Evolutionary conservation across 139 green algal species (phyloP).

Genomic region (Haematococcus sp.): DNA sequence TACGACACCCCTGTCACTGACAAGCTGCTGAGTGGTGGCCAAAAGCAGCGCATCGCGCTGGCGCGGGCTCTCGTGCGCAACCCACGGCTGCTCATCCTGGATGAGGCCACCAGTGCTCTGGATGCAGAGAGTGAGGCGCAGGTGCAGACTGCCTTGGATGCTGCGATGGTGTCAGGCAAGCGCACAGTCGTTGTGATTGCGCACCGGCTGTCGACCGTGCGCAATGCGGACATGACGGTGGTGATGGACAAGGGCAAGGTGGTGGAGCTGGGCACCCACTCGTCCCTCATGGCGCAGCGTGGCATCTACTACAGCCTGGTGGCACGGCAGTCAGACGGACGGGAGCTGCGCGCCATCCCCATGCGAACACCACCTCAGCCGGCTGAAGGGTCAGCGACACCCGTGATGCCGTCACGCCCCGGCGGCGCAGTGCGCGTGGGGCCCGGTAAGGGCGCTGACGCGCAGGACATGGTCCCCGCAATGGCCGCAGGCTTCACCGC

Average conservation of each 20-base stretch:
- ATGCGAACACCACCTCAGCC: too few relatives aligned
- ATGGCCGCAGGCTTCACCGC: too few relatives aligned
- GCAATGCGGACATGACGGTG: conserved; percentile 67
- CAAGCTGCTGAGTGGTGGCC: conserved; percentile 69
- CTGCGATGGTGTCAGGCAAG: conserved; percentile 44
- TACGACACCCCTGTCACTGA: conserved; percentile 69
- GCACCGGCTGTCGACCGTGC: conserved; percentile 77
- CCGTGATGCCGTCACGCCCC: too few relatives aligned
- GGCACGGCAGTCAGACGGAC: conserved; percentile 52
- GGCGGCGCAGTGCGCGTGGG: too few relatives aligned
- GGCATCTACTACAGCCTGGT: conserved; percentile 72
- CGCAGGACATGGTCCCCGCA: too few relatives aligned
- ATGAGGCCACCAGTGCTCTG: conserved; percentile 36
- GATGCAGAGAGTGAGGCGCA: conserved; percentile 10
- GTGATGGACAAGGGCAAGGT: conserved; percentile 74
- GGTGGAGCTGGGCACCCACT: conserved; percentile 69
- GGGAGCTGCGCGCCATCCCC: conserved; percentile 1
- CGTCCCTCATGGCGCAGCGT: conserved; percentile 39
- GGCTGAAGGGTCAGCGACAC: too few relatives aligned
- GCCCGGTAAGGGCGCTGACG: too few relatives aligned
- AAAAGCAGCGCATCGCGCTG: conserved; percentile 65
- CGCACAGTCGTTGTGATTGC: conserved; percentile 79
- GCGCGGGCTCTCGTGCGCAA: conserved; percentile 54
- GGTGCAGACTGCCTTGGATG: conserved; percentile 73
- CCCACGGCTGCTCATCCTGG: conserved; percentile 46